A percentile compares a stretch with the other conserved stretches of the same genome.
These are phyloP conservation scores for Aspergillus sp. DNA, from an alignment of 2,329 filamentous ascomycete genomes.

Conservation along the genomic window DNA sequence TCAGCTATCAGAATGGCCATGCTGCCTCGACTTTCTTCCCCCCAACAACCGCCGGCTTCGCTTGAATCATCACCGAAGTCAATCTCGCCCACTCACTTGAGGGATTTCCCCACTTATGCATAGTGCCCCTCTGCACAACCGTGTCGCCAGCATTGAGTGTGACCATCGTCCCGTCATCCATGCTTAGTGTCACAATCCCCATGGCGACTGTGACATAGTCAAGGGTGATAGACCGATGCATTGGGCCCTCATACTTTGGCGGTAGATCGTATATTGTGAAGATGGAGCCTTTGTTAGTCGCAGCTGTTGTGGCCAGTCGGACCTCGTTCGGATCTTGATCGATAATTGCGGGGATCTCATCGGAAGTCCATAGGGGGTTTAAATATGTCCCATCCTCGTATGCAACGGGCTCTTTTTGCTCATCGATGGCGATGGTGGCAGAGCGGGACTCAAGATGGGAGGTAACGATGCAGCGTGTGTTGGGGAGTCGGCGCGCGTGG, in stretches of 20 bases:
- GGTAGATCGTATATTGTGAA: neutral
- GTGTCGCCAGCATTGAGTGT: conserved; percentile 2
- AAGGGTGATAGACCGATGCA: conserved; percentile 9
- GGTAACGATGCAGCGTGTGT: no score
- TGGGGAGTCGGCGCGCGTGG: no score
- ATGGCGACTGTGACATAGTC: conserved; percentile 5
- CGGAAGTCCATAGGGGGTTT: no score
- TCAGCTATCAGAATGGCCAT: neutral
- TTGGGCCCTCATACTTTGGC: neutral
- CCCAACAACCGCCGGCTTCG: neutral
- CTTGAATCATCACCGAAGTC: neutral
- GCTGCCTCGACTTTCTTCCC: neutral
- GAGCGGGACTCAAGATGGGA: no score
- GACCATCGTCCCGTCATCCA: conserved; percentile 4
- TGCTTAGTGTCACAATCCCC: neutral
- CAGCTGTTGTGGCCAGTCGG: no score
- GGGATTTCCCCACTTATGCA: conserved; percentile 12
- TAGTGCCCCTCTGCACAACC: conserved; percentile 8
- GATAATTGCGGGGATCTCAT: no score
- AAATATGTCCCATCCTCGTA: no score
- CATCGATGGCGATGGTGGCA: no score
- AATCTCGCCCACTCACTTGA: conserved; percentile 3
- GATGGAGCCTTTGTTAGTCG: no score
- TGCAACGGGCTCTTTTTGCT: no score
- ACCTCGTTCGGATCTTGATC: no score